phyloP scores from a whole-genome alignment of 257 asterid genomes.

The Gardenia jasminoides region DNA sequence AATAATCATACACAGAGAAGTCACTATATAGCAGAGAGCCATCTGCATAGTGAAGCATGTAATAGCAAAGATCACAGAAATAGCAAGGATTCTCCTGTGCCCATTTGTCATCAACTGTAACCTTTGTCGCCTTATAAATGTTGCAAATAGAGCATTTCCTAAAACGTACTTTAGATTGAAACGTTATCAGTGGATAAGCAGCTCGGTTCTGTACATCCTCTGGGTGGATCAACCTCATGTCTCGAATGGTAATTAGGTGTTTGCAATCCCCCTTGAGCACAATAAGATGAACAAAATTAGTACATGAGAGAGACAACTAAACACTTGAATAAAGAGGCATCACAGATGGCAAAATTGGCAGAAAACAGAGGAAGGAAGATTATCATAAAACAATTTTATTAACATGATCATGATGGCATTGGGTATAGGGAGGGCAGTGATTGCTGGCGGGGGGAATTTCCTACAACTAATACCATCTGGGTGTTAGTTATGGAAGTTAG shows the following conservation, averaged over 20 bases:
- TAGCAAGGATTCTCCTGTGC: slow-evolving; percentile 75
- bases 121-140: slow-evolving; percentile 65
- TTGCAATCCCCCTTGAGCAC: slow-evolving; percentile 71
- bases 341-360: background rate
- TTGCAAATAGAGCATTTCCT: slow-evolving; percentile 85
- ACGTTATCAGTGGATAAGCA: slow-evolving; percentile 61
- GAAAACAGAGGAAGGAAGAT: background rate
- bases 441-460: too few species aligned
- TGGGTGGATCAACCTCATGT: slow-evolving; percentile 72
- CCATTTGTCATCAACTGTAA: slow-evolving; percentile 90
- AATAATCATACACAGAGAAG: slow-evolving; percentile 68
- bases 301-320: background rate
- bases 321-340: background rate
- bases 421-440: too few species aligned
- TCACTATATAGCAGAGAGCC: slow-evolving; percentile 67
- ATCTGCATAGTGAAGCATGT: slow-evolving; percentile 80
- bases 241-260: slow-evolving; percentile 69
- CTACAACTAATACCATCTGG: too few species aligned
- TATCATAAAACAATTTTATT: background rate
- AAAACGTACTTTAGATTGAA: slow-evolving; percentile 46
- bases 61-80: slow-evolving; percentile 85
- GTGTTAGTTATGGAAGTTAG: too few species aligned
- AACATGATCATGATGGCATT: too few species aligned
- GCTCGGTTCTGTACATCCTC: slow-evolving; percentile 83
- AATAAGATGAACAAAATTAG: background rate